Conservation (phyloP, 371 early-diverging fungal species). For the Mucor ambiguus region DNA sequence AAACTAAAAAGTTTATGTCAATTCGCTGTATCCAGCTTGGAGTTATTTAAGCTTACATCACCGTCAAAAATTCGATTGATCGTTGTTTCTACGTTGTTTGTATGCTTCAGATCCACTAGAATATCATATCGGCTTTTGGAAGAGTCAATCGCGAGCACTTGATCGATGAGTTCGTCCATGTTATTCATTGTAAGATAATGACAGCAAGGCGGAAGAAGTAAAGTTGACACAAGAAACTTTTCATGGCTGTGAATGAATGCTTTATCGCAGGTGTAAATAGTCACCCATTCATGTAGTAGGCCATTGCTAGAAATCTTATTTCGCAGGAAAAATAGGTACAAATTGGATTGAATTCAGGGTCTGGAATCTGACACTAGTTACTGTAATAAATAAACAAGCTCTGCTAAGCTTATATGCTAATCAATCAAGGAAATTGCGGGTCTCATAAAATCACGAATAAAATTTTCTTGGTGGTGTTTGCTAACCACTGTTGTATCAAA, state of each 20-base stretch:
- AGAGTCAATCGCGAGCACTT: conserved; percentile 33
- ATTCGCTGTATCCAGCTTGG: background rate
- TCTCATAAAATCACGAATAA: no score
- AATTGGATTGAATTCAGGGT: no score
- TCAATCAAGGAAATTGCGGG: no score
- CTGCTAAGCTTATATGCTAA: no score
- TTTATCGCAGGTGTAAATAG: background rate
- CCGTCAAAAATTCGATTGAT: conserved; percentile 61
- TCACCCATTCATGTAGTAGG: background rate
- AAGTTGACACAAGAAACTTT: background rate
- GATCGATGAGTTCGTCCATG: background rate
- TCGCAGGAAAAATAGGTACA: no score
- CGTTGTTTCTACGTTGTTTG: conserved; percentile 49
- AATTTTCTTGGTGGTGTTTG: no score
- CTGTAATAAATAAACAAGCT: no score
- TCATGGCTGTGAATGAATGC: background rate
- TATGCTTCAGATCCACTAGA: conserved; percentile 46
- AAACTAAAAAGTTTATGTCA: background rate
- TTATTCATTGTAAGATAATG: background rate
- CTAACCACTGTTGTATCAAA: no score
- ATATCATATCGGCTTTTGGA: conserved; percentile 34
- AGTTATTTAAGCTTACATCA: conserved; percentile 19
- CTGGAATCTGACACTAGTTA: no score
- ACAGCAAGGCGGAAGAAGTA: background rate
- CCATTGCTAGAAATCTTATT: no score